These are phyloP conservation scores for Cystofilobasidium bisporidii DNA, from an alignment of 768 basidiomycete genomes.

Conservation along the genomic window DNA sequence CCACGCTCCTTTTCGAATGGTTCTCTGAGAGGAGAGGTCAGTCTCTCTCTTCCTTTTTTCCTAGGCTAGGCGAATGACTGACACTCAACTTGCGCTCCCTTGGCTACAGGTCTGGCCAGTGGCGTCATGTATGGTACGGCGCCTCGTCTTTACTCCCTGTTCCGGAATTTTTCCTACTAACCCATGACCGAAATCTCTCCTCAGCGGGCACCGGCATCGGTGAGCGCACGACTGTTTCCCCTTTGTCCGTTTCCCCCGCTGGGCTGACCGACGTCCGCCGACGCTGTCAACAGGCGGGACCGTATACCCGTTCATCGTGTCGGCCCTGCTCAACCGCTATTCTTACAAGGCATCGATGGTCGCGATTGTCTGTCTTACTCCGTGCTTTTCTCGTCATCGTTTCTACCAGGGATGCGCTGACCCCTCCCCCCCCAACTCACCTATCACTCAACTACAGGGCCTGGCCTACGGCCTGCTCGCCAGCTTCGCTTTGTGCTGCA, in stretches of 20 bases:
- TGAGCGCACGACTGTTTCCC: too few species aligned
- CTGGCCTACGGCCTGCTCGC: slow-evolving; percentile 31
- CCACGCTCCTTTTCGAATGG: neutral
- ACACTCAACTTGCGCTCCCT: too few species aligned
- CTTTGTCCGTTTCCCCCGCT: too few species aligned
- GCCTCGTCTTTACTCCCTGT: too few species aligned
- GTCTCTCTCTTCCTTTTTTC: too few species aligned
- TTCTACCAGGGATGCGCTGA: neutral
- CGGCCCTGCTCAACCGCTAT: slow-evolving; percentile 31
- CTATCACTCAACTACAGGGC: slow-evolving; percentile 15
- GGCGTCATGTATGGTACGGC: slow-evolving; percentile 30
- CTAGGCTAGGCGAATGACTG: too few species aligned
- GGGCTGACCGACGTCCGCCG: too few species aligned
- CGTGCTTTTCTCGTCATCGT: too few species aligned
- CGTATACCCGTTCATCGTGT: slow-evolving; percentile 34
- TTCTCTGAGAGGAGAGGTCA: neutral
- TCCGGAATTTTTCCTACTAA: too few species aligned
- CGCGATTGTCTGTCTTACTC: slow-evolving; percentile 29
- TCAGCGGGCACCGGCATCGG: too few species aligned
- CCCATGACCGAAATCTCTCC: too few species aligned
- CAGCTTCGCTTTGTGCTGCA: slow-evolving; percentile 18
- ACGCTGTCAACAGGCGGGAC: slow-evolving; percentile 21
- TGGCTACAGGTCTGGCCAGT: neutral
- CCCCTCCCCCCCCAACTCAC: neutral
- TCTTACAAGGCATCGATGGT: slow-evolving; percentile 37